These are phyloP conservation scores for Moringa oleifera DNA, from an alignment of 345 rosid species.

Conservation along the genomic window DNA sequence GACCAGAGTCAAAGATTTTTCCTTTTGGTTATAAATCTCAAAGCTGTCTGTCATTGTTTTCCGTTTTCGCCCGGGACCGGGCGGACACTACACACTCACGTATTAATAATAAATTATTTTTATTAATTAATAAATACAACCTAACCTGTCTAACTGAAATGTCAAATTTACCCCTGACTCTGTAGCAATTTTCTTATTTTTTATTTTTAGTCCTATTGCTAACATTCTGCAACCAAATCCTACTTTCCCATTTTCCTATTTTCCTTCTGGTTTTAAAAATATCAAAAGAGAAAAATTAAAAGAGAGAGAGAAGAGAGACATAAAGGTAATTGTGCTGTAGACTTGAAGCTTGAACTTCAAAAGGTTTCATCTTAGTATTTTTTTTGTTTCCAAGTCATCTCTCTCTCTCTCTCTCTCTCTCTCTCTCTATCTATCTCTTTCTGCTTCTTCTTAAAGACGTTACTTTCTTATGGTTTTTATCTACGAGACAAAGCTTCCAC, in stretches of 20 bases:
- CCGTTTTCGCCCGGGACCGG: conserved; percentile 7
- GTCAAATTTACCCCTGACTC: conserved; percentile 10
- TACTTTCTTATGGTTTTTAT: too few species aligned
- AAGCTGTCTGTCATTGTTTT: not conserved
- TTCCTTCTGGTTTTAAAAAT: not conserved
- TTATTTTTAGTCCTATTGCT: too few species aligned
- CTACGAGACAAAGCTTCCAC: conserved; percentile 15
- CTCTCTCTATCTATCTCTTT: too few species aligned
- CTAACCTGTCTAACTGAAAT: not conserved
- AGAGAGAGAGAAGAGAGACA: too few species aligned
- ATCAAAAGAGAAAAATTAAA: too few species aligned
- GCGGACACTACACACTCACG: too few species aligned
- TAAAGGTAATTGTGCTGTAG: conserved; percentile 2
- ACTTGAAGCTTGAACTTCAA: not conserved
- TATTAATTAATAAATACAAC: too few species aligned
- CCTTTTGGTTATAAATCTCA: conserved; percentile 2
- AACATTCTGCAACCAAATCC: conserved; percentile 6
- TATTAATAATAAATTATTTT: too few species aligned
- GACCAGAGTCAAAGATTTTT: conserved; percentile 2
- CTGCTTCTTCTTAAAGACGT: too few species aligned
- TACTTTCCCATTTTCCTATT: too few species aligned
- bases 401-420: not conserved
- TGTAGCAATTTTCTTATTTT: too few species aligned
- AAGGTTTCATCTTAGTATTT: conserved; percentile 11
- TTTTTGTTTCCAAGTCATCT: conserved; percentile 6